Conservation (phyloP, 352 stramenopile genomes). For the Phytophthora litchii region DNA sequence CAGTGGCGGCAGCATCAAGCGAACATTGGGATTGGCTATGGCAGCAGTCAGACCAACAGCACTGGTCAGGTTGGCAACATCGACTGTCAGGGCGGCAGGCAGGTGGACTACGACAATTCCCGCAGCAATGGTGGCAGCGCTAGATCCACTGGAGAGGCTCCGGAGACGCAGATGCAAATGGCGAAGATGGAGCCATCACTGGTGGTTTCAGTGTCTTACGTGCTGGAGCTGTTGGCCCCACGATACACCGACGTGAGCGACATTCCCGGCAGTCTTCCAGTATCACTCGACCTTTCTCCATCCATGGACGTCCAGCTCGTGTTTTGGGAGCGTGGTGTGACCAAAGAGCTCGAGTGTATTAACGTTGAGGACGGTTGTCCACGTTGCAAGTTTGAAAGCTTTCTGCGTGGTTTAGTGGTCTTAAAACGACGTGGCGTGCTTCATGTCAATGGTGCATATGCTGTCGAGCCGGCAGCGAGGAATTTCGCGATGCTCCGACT, state of each 20-base stretch:
- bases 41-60: too few relatives aligned
- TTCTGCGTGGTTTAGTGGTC: conserved; percentile 48
- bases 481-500: conserved; percentile 49
- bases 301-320: conserved; percentile 33
- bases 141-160: too few relatives aligned
- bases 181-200: conserved; percentile 16
- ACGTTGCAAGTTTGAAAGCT: conserved; percentile 46
- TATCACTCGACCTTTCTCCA: conserved; percentile 30
- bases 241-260: conserved; percentile 24
- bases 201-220: not conserved
- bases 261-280: conserved; percentile 4
- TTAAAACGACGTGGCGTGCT: conserved; percentile 40
- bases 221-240: conserved; percentile 39
- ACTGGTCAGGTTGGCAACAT: too few relatives aligned
- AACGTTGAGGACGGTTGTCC: conserved; percentile 41
- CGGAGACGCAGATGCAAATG: too few relatives aligned
- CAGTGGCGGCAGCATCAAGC: too few relatives aligned
- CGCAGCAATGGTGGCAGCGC: too few relatives aligned
- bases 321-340: conserved; percentile 28
- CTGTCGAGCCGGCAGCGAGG: conserved; percentile 15
- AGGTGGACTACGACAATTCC: too few relatives aligned
- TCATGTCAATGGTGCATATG: conserved; percentile 47
- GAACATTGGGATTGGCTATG: too few relatives aligned
- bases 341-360: conserved; percentile 48
- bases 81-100: too few relatives aligned